A percentile compares a stretch with the other conserved stretches of the same genome.
Conservation (phyloP, 2,329 filamentous ascomycete species). For the Cucurbitaria berberidis region DNA sequence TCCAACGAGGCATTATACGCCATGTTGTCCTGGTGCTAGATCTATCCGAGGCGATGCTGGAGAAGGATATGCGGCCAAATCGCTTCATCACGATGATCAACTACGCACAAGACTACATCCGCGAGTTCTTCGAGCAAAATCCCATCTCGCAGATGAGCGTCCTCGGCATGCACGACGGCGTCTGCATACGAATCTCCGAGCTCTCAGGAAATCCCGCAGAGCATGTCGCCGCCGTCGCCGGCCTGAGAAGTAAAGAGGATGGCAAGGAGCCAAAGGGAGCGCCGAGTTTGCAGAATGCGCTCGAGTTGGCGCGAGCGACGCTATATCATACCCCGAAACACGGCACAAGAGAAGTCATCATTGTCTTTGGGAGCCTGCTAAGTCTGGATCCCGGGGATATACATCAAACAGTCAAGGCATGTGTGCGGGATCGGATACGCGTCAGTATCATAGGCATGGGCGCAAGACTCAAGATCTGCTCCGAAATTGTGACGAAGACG, state of each 20-base stretch:
- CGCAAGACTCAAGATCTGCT: slow-evolving; percentile 90
- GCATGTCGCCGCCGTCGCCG: slow-evolving; percentile 78
- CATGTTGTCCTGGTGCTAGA: slow-evolving; percentile 91
- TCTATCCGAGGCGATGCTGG: slow-evolving; percentile 89
- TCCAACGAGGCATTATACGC: slow-evolving; percentile 97
- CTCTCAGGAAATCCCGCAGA: slow-evolving; percentile 90
- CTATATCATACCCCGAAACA: slow-evolving; percentile 94
- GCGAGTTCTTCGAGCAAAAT: slow-evolving; percentile 97
- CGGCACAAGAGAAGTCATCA: slow-evolving; percentile 88
- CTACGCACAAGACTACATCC: slow-evolving; percentile 85
- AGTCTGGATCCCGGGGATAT: slow-evolving; percentile 95
- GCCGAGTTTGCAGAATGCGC: slow-evolving; percentile 80
- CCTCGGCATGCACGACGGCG: slow-evolving; percentile 89
- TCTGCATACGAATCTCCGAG: slow-evolving; percentile 84
- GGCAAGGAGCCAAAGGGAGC: slow-evolving; percentile 61
- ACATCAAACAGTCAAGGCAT: slow-evolving; percentile 80
- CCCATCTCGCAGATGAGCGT: slow-evolving; percentile 95
- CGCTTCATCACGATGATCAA: slow-evolving; percentile 81
- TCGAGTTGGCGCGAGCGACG: slow-evolving; percentile 91
- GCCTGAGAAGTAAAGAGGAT: slow-evolving; percentile 67
- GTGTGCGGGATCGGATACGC: slow-evolving; percentile 82
- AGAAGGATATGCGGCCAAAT: slow-evolving; percentile 92
- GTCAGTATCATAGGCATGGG: slow-evolving; percentile 90
- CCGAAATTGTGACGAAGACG: slow-evolving; percentile 84
- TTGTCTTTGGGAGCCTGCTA: slow-evolving; percentile 88